These are phyloP conservation scores for Amylostereum areolatum DNA, from an alignment of 1,284 basidiomycete genomes.

Conservation along the genomic window DNA sequence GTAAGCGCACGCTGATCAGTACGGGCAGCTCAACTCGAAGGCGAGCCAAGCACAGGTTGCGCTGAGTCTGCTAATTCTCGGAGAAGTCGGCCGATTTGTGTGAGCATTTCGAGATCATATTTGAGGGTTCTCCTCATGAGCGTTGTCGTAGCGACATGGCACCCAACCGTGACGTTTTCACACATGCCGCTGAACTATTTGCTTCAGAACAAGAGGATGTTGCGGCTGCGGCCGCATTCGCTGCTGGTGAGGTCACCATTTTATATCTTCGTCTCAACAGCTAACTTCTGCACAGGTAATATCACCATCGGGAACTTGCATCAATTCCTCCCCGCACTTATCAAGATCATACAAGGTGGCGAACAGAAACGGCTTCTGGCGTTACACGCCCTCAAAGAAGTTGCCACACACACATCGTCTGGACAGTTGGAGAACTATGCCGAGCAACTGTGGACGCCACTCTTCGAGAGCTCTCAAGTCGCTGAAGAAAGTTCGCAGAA, in stretches of 20 bases:
- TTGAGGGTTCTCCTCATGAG: too few species aligned
- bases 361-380: constrained; percentile 79
- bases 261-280: neutral
- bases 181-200: constrained; percentile 70
- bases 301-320: constrained; percentile 89
- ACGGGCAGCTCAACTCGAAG: constrained; percentile 51
- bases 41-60: constrained; percentile 62
- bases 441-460: constrained; percentile 84
- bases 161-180: constrained; percentile 69
- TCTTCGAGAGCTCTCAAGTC: constrained; percentile 81
- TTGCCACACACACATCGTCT: constrained; percentile 85
- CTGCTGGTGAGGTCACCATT: constrained; percentile 56
- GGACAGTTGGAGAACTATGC: constrained; percentile 81
- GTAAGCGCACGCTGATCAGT: neutral
- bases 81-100: constrained; percentile 87
- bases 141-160: constrained; percentile 69
- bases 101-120: too few species aligned
- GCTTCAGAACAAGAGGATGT: constrained; percentile 75
- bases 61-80: constrained; percentile 82
- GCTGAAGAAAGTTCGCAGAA: constrained; percentile 90
- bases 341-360: constrained; percentile 75
- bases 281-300: constrained; percentile 54
- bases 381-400: constrained; percentile 92
- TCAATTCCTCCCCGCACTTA: constrained; percentile 80
- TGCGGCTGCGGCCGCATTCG: constrained; percentile 89